Conservation (phyloP, 2,329 filamentous ascomycete species). For the Aureobasidium sp. region DNA sequence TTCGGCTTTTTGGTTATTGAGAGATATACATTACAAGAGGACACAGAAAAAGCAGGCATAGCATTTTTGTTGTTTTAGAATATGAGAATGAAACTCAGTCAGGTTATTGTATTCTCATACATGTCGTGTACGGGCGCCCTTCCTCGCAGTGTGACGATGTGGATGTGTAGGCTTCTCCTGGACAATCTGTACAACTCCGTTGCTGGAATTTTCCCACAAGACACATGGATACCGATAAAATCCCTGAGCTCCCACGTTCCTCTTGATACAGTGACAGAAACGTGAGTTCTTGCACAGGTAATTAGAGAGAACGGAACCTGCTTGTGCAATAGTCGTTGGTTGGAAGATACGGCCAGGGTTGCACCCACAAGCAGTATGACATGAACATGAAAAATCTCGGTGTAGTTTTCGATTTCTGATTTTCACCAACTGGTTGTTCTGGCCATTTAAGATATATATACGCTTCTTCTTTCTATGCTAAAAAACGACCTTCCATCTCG, state of each 20-base stretch:
- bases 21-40: not conserved
- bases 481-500: too few relatives aligned
- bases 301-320: too few relatives aligned
- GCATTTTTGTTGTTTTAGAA: not conserved
- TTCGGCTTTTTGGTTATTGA: not conserved
- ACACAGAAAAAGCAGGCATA: not conserved
- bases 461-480: not conserved
- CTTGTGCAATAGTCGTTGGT: not conserved
- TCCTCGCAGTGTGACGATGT: not conserved
- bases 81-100: not conserved
- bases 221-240: too few relatives aligned
- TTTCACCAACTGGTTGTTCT: too few relatives aligned
- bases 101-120: not conserved
- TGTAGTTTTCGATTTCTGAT: too few relatives aligned
- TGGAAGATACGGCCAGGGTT: not conserved
- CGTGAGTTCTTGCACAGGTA: too few relatives aligned
- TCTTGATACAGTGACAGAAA: too few relatives aligned
- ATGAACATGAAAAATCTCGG: not conserved
- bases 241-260: too few relatives aligned
- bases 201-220: too few relatives aligned
- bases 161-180: too few relatives aligned
- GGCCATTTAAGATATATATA: too few relatives aligned
- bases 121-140: not conserved
- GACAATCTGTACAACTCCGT: too few relatives aligned
- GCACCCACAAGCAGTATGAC: not conserved